phyloP scores from a whole-genome alignment of 2,329 filamentous ascomycete species.

The Trichophyton equinum region DNA sequence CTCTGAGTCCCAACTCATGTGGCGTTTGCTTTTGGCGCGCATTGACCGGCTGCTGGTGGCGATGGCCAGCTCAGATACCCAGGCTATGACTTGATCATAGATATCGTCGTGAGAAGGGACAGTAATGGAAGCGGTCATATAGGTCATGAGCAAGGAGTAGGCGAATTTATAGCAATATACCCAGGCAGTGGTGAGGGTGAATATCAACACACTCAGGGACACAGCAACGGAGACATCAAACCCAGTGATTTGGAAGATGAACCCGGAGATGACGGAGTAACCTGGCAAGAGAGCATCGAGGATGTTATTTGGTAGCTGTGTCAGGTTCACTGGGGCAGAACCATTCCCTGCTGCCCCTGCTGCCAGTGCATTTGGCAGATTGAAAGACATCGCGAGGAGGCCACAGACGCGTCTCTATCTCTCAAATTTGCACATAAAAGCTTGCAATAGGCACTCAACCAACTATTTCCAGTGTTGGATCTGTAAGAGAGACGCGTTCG shows the following conservation, averaged over 20 bases:
- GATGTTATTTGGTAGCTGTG: constrained; percentile 33
- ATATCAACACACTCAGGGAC: constrained; percentile 31
- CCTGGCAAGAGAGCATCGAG: constrained; percentile 41
- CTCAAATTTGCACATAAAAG: background rate
- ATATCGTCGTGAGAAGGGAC: constrained; percentile 47
- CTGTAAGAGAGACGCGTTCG: constrained; percentile 1
- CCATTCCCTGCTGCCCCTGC: constrained; percentile 1
- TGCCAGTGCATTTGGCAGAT: background rate
- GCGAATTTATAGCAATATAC: constrained; percentile 26
- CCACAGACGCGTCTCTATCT: background rate
- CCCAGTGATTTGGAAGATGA: constrained; percentile 31
- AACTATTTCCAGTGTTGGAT: background rate
- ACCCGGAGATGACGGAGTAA: constrained; percentile 36
- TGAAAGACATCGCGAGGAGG: background rate
- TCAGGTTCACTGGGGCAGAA: constrained; percentile 11
- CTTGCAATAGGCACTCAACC: background rate
- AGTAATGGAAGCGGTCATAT: constrained; percentile 36
- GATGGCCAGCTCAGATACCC: constrained; percentile 42
- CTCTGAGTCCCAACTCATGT: constrained; percentile 40
- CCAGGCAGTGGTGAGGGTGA: constrained; percentile 28
- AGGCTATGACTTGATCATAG: constrained; percentile 47
- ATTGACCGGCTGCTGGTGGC: constrained; percentile 42
- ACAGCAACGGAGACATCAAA: constrained; percentile 39
- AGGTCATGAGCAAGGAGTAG: constrained; percentile 21
- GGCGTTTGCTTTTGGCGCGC: constrained; percentile 44